These are phyloP conservation scores for Croton setiger DNA, from an alignment of 441 rosid genomes.

Conservation along the genomic window DNA sequence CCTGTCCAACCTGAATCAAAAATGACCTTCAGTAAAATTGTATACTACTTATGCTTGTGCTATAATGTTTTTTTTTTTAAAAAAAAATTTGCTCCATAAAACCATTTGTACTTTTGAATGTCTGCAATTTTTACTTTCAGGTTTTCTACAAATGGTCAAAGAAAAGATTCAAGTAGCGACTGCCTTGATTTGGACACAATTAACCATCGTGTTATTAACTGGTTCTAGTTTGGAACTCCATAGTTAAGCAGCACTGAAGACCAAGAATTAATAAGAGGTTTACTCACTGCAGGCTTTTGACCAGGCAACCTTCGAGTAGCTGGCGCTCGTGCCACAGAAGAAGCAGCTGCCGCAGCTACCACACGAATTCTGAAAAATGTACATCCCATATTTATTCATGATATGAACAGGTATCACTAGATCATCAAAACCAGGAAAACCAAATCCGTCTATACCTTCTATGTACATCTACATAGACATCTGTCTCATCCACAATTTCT, in stretches of 20 bases:
- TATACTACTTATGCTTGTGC: not conserved
- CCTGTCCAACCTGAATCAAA: slow-evolving; percentile 43
- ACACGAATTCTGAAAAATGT: slow-evolving; percentile 72
- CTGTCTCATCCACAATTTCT: slow-evolving; percentile 97
- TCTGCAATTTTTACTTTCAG: not conserved
- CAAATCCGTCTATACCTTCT: slow-evolving; percentile 48
- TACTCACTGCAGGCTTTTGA: slow-evolving; percentile 66
- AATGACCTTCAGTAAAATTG: not conserved
- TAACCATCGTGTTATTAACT: not conserved
- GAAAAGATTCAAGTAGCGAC: not conserved
- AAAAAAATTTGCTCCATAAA: not conserved
- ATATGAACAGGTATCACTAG: not conserved
- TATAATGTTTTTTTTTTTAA: too few relatives aligned
- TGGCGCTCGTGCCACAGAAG: slow-evolving; percentile 78
- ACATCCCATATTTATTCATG: slow-evolving; percentile 8
- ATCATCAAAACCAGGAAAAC: not conserved
- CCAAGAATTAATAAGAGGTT: slow-evolving; percentile 2
- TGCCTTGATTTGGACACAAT: not conserved
- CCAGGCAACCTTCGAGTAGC: slow-evolving; percentile 57
- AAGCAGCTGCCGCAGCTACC: slow-evolving; percentile 94
- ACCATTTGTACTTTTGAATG: not conserved
- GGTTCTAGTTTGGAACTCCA: not conserved
- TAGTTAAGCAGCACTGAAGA: not conserved
- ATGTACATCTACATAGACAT: slow-evolving; percentile 90
- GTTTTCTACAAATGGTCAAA: not conserved